Conservation (phyloP, 257 asterid species). For the Solanum arcanum region DNA sequence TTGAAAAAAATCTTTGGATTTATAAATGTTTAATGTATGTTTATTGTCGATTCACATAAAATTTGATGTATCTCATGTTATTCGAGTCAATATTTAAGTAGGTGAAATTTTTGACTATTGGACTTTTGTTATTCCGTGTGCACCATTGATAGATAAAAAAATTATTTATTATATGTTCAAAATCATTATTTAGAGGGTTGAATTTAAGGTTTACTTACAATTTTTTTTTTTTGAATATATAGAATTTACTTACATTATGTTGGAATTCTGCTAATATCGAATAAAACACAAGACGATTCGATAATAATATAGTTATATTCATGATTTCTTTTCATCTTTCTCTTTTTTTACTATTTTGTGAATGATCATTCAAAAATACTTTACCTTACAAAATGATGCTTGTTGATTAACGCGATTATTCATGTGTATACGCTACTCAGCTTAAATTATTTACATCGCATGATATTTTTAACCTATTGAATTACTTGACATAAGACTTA, state of each 20-base stretch:
- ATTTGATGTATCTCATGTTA: not conserved
- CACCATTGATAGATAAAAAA: not conserved
- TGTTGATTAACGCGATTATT: not conserved
- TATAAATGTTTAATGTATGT: too few relatives aligned
- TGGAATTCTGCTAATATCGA: not conserved
- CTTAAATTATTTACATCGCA: not conserved
- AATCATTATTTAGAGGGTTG: too few relatives aligned
- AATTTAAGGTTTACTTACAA: not conserved
- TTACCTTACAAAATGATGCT: not conserved
- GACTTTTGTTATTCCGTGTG: not conserved
- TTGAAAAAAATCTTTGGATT: not conserved
- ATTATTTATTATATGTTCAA: too few relatives aligned
- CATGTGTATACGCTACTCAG: too few relatives aligned
- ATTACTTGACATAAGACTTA: too few relatives aligned
- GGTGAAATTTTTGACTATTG: not conserved
- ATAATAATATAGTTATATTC: too few relatives aligned
- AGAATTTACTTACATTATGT: too few relatives aligned
- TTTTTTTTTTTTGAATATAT: too few relatives aligned
- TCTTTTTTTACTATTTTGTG: not conserved
- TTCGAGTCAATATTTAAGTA: too few relatives aligned
- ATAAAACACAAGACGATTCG: too few relatives aligned
- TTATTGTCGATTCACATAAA: too few relatives aligned
- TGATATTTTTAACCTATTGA: not conserved
- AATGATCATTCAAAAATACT: not conserved
- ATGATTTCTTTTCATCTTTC: too few relatives aligned